Base-by-base conservation (phyloP, 2,329 filamentous ascomycete species). In the Colletotrichum navitas region DNA sequence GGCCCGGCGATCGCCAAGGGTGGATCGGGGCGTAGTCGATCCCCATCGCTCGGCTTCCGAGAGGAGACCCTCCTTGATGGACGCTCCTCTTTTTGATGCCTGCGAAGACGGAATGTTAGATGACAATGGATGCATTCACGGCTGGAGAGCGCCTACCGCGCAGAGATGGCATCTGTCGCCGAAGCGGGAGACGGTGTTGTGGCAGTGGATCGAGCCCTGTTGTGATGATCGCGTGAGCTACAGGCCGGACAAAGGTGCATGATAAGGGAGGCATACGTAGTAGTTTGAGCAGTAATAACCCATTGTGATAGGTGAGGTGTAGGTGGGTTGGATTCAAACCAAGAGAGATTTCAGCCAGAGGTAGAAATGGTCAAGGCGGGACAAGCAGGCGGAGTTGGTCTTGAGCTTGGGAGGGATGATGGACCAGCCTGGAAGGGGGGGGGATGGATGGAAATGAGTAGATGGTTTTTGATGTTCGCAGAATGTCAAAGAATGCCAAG, bases 201-300 rank as follows among this genome's bases (percentile, higher is more conserved):
- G 77, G 74, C 78, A 80, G 43, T 80, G 79, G 41, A 78, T 77
- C 4, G 76, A 78, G 72, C 76, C 75, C 78, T 80, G 45, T 11
- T 11, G 24, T 75, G 68, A 29, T 10, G 21, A 43, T 64, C 26
- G 47, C 26, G 49, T 58, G 39, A 66, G 71, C 21, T 24, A 6
- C 3, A 24, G n/a, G 16, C 0, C 26, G 1, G 34, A 45, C 52
- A 51, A 51, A 21, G 21, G 26, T 14, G 47, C 12, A 24, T 16
- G 49, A 14, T 18, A n/a, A 3, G 55, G 12, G 39, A 59, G 58
- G 58, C 75, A 29, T 71, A 79, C 78, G 67, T 80, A 80, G 72
- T 78, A 80, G 73, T 80, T 80, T 56, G 78, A 78, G 73, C 78
- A 80, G 65, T 79, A 79, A 72, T 75, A 79, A 74, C 73, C 74